These are phyloP conservation scores for Solanum gracilifrons DNA, from an alignment of 257 asterid genomes.

Conservation along the genomic window DNA sequence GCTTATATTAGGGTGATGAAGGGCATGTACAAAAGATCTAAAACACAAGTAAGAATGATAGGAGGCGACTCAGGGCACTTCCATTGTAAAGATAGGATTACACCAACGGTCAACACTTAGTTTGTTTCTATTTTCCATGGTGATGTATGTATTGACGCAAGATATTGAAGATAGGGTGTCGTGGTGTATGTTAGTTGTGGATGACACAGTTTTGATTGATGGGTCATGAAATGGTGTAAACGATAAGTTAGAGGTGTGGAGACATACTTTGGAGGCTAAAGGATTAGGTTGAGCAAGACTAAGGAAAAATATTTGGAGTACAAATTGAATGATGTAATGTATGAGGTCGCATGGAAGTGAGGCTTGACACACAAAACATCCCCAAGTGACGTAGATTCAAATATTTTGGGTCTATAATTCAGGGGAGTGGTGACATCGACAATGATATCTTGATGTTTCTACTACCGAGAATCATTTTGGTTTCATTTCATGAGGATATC, in stretches of 20 bases:
- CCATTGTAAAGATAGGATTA: background rate
- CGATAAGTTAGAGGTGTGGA: no score
- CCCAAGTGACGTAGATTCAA: background rate
- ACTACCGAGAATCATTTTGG: background rate
- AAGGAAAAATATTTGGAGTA: no score
- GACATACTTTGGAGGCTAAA: no score
- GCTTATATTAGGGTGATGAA: background rate
- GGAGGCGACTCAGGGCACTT: background rate
- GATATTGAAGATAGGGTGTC: background rate
- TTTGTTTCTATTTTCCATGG: background rate
- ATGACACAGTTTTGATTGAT: background rate
- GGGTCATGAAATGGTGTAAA: no score
- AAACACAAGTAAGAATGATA: background rate
- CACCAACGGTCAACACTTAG: background rate
- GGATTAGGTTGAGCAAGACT: no score
- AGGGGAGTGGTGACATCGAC: background rate
- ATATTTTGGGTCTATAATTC: background rate
- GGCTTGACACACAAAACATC: no score
- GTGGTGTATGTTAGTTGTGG: background rate
- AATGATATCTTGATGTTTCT: background rate
- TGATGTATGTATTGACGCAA: background rate
- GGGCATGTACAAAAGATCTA: background rate
- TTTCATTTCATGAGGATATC: background rate
- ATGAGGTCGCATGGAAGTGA: no score
- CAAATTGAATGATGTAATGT: no score